phyloP scores from a whole-genome alignment of 495 filamentous ascomycete species.

The Mytilinidion resinicola region DNA sequence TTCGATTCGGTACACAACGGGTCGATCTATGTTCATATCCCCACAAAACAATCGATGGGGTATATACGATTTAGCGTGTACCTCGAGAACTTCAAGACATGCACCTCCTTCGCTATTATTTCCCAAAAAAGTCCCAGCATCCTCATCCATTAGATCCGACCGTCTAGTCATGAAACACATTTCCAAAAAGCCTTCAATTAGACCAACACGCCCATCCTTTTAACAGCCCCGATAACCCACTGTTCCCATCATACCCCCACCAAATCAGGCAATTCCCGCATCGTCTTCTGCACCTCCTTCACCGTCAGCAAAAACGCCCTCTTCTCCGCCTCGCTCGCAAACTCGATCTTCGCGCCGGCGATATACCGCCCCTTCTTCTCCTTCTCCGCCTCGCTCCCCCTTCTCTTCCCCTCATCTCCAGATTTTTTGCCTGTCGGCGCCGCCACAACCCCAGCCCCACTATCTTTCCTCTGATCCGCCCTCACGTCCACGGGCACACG shows the following conservation, averaged over 20 bases:
- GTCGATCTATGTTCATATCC: no score
- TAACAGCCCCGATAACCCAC: no score
- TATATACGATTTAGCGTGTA: no score
- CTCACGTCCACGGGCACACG: constrained; percentile 27
- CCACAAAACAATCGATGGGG: no score
- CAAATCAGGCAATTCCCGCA: constrained; percentile 30
- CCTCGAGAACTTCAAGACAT: no score
- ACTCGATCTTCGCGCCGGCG: constrained; percentile 33
- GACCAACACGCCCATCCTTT: no score
- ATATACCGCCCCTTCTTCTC: constrained; percentile 11
- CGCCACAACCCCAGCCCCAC: constrained; percentile 5
- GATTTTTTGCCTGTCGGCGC: background rate
- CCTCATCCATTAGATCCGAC: no score
- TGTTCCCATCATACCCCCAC: constrained; percentile 8
- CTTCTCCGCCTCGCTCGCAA: constrained; percentile 34
- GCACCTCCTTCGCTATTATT: no score
- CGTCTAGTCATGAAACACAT: no score
- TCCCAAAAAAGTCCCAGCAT: no score
- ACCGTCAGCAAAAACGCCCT: constrained; percentile 27
- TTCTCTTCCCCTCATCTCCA: constrained; percentile 3
- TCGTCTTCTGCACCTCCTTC: constrained; percentile 28
- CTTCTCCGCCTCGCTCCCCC: constrained; percentile 10
- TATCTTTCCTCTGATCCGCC: constrained; percentile 16
- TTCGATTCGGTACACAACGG: no score
- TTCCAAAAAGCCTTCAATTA: no score